These are phyloP conservation scores for Debaryomycetaceae sp. DNA, from an alignment of 1,139 yeast genomes.

Conservation along the genomic window DNA sequence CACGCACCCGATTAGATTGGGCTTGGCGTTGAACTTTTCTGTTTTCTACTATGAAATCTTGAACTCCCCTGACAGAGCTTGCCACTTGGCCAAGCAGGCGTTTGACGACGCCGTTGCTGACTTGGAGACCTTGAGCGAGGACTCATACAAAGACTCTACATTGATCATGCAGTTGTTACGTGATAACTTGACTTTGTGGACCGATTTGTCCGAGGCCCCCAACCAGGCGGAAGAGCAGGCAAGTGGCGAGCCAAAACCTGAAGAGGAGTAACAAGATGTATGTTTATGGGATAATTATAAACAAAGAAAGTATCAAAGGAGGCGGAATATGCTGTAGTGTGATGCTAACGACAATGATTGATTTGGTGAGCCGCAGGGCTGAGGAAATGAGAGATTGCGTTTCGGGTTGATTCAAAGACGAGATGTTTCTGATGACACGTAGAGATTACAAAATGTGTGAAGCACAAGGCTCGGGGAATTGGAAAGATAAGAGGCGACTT, in stretches of 20 bases:
- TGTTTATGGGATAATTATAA: not conserved
- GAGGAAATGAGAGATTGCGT: no score
- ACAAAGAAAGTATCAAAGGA: conserved; percentile 1
- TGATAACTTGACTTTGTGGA: conserved; percentile 98
- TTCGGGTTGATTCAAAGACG: no score
- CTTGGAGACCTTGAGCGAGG: conserved; percentile 95
- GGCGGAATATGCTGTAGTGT: not conserved
- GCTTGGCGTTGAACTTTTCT: conserved; percentile 95
- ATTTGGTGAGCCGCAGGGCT: no score
- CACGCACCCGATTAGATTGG: conserved; percentile 97
- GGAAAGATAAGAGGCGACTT: no score
- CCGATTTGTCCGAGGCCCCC: conserved; percentile 91
- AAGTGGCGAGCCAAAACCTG: conserved; percentile 31
- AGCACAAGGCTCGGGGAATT: no score
- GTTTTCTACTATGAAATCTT: conserved; percentile 97
- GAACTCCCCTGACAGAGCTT: conserved; percentile 97
- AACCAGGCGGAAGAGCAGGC: conserved; percentile 52
- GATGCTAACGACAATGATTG: no score
- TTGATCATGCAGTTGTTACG: conserved; percentile 97
- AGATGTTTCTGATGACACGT: no score
- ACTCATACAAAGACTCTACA: conserved; percentile 96
- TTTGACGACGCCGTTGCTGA: conserved; percentile 99
- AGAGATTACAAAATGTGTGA: no score
- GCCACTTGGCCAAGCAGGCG: conserved; percentile 98
- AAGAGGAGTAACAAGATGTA: conserved; percentile 28